Conservation (phyloP, 1,139 yeast genomes). For the Magnusiomyces suaveolens region DNA sequence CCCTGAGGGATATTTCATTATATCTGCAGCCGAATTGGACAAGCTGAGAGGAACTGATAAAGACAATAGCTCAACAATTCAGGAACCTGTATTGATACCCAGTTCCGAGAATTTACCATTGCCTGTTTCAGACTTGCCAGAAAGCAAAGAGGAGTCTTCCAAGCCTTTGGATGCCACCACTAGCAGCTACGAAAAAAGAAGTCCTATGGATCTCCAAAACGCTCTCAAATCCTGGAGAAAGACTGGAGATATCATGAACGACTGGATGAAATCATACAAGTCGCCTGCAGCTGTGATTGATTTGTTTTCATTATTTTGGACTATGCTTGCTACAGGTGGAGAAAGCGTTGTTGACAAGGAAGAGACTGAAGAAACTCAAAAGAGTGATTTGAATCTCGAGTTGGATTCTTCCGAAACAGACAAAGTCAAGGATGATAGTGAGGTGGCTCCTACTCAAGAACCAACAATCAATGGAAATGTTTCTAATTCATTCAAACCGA, state of each 20-base stretch:
- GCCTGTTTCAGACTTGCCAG: neutral
- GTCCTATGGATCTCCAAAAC: constrained; percentile 23
- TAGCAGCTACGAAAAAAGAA: constrained; percentile 22
- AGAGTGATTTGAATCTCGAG: neutral
- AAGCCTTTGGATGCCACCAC: neutral
- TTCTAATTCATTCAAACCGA: neutral
- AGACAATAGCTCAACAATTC: neutral
- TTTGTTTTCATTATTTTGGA: constrained; percentile 20
- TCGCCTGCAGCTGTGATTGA: constrained; percentile 12
- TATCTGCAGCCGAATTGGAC: constrained; percentile 1
- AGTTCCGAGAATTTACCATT: neutral
- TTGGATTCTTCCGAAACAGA: no score
- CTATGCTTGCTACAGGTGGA: constrained; percentile 23
- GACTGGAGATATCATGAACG: constrained; percentile 22
- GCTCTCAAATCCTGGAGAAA: constrained; percentile 26
- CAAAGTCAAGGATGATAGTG: no score
- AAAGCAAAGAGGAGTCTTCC: neutral
- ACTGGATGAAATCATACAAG: constrained; percentile 6
- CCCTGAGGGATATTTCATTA: neutral
- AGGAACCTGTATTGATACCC: neutral
- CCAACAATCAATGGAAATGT: no score
- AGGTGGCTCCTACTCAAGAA: no score
- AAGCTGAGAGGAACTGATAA: neutral
- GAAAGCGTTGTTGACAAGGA: constrained; percentile 7
- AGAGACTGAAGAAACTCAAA: neutral